A percentile compares a stretch with the other conserved stretches of the same genome.
phyloP scores from a whole-genome alignment of 129 eudicot species.

The Sambucus nigra region DNA sequence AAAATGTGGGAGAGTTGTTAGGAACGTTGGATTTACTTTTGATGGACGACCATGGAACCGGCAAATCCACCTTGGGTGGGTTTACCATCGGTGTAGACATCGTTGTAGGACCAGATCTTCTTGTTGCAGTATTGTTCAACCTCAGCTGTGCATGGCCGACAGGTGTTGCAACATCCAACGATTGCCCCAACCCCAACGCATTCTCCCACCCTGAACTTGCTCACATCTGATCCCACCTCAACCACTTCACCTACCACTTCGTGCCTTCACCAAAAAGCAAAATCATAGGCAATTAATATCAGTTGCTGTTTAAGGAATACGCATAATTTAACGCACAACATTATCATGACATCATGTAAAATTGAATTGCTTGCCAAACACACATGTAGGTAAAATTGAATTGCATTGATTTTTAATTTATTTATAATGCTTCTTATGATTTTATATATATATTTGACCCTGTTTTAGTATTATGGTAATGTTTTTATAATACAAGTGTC shows the following conservation, averaged over 20 bases:
- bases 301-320: no score
- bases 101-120: conserved; percentile 90
- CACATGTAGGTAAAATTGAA: no score
- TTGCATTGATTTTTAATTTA: no score
- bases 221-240: conserved; percentile 84
- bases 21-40: conserved; percentile 42
- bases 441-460: no score
- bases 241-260: conserved; percentile 95
- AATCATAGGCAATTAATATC: conserved; percentile 2
- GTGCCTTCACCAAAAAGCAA: conserved; percentile 39
- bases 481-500: no score
- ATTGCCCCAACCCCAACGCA: conserved; percentile 72
- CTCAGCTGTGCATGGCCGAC: conserved; percentile 61
- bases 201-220: conserved; percentile 65
- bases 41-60: conserved; percentile 60
- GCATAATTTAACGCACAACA: no score
- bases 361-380: no score
- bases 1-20: neutral
- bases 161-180: conserved; percentile 69
- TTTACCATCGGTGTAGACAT: conserved; percentile 83
- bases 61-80: conserved; percentile 98
- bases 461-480: no score
- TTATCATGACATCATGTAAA: no score
- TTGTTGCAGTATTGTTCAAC: conserved; percentile 90
- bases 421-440: no score